Conservation (phyloP, 2,329 filamentous ascomycete species). For the Fusarium floridanum region DNA sequence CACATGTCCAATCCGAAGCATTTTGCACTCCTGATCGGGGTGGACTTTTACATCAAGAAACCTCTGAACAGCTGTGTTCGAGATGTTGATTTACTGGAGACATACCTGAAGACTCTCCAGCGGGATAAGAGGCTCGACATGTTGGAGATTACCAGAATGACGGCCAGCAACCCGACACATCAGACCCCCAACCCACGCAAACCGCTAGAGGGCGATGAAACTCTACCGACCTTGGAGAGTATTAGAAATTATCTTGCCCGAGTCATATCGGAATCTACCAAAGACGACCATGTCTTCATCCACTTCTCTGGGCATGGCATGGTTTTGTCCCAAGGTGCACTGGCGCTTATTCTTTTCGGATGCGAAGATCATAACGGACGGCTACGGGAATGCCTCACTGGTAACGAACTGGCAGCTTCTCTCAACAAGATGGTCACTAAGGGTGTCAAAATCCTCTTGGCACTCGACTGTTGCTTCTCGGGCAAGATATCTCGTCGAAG, state of each 20-base stretch:
- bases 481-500: background rate
- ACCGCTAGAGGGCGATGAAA: background rate
- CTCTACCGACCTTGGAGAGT: background rate
- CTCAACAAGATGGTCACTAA: background rate
- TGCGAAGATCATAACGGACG: background rate
- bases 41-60: background rate
- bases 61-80: background rate
- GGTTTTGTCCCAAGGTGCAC: background rate
- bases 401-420: background rate
- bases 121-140: background rate
- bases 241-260: background rate
- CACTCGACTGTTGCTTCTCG: background rate
- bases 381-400: background rate
- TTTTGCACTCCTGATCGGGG: background rate
- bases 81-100: background rate
- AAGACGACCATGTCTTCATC: background rate
- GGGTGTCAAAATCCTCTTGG: background rate
- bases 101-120: background rate
- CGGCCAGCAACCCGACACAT: background rate
- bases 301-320: background rate
- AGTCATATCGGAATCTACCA: background rate
- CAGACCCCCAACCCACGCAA: background rate
- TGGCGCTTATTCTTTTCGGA: background rate
- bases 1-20: background rate
- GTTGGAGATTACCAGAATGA: background rate